A percentile compares a stretch with the other conserved stretches of the same genome.
Conservation (phyloP, 2,329 filamentous ascomycete species). For the Cladophialophora chaetospira region DNA sequence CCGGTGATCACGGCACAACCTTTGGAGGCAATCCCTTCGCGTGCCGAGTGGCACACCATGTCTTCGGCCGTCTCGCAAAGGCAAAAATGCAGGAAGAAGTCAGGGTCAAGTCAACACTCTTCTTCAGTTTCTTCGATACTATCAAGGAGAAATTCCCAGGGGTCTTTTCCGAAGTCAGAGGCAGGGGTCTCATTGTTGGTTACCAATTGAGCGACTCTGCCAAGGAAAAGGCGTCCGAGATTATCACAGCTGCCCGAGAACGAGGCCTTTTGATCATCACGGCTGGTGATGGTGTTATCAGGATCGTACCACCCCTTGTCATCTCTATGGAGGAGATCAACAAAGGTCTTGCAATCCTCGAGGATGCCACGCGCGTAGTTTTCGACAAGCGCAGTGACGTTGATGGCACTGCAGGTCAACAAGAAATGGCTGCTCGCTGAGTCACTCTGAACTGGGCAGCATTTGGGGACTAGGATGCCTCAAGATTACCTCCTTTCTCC, state of each 20-base stretch:
- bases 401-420: conserved; percentile 45
- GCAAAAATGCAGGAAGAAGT: conserved; percentile 70
- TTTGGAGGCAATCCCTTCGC: conserved; percentile 92
- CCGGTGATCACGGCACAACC: conserved; percentile 88
- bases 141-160: conserved; percentile 66
- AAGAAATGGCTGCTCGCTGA: conserved; percentile 43
- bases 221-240: conserved; percentile 52
- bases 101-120: conserved; percentile 63
- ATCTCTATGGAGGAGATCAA: conserved; percentile 80
- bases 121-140: conserved; percentile 59
- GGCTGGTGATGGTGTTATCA: conserved; percentile 85
- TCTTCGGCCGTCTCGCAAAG: conserved; percentile 75
- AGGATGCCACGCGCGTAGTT: conserved; percentile 63
- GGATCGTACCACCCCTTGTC: conserved; percentile 85
- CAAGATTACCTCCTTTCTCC: conserved; percentile 35
- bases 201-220: conserved; percentile 75
- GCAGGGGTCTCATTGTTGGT: conserved; percentile 81
- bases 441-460: background rate
- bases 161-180: conserved; percentile 76
- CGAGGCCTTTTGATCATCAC: conserved; percentile 88
- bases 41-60: conserved; percentile 80
- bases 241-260: conserved; percentile 85
- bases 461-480: too few relatives aligned
- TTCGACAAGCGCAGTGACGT: conserved; percentile 46
- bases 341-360: conserved; percentile 73